These are phyloP conservation scores for Lichenothelia convexa DNA, from an alignment of 495 filamentous ascomycete genomes.

Conservation along the genomic window DNA sequence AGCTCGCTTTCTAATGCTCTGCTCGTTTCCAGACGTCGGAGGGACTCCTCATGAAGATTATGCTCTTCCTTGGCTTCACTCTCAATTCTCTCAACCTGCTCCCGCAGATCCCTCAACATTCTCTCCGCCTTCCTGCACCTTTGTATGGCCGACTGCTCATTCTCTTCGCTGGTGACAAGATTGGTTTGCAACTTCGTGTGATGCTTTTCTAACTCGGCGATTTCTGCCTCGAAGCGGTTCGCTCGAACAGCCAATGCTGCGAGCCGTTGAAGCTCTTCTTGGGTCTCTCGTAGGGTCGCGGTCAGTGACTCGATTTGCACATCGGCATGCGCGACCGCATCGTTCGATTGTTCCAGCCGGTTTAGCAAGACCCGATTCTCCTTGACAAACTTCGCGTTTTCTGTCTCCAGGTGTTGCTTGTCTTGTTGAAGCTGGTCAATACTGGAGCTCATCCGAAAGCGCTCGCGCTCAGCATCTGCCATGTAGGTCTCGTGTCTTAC, in stretches of 20 bases:
- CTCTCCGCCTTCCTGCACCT: constrained; percentile 71
- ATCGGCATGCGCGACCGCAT: constrained; percentile 55
- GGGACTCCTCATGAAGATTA: constrained; percentile 61
- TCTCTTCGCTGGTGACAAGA: constrained; percentile 43
- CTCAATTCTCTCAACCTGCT: constrained; percentile 80
- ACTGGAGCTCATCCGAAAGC: constrained; percentile 43
- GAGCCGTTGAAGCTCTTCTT: constrained; percentile 56
- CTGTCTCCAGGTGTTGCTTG: constrained; percentile 51
- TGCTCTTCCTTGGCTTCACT: constrained; percentile 67
- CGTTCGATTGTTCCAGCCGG: constrained; percentile 68
- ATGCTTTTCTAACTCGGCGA: constrained; percentile 61
- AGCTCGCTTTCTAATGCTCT: constrained; percentile 53
- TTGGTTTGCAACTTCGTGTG: constrained; percentile 51
- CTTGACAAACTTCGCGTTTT: constrained; percentile 53
- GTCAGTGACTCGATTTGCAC: constrained; percentile 51
- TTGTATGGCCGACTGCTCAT: constrained; percentile 55
- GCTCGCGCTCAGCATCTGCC: constrained; percentile 70
- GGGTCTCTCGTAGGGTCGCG: constrained; percentile 50
- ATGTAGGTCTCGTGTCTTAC: constrained; percentile 86
- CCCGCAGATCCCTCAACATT: constrained; percentile 51
- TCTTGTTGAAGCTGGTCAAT: constrained; percentile 64
- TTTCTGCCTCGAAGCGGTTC: constrained; percentile 56
- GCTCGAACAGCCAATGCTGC: constrained; percentile 55
- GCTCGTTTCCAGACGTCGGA: constrained; percentile 63
- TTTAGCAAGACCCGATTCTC: constrained; percentile 65